Conservation (phyloP, 176 grass and related monocot genomes). For the Triticum dicoccoides region DNA sequence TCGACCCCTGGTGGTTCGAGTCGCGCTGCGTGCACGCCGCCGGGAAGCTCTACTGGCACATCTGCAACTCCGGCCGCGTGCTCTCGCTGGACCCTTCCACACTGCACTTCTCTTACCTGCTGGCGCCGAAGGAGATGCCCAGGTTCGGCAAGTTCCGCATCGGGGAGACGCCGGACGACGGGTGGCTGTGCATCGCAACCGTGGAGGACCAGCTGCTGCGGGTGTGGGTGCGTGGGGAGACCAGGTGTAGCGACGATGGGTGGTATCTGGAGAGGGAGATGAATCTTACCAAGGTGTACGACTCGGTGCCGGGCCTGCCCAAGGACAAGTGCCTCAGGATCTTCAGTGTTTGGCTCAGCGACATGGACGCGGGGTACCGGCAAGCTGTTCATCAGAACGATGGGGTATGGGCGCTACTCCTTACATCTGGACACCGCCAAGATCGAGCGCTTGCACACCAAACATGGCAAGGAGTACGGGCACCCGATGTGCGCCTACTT, state of each 20-base stretch:
- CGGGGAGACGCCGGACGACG: not conserved
- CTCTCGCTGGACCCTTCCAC: not conserved
- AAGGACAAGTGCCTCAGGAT: not conserved
- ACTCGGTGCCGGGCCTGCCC: not conserved
- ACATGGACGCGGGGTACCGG: constrained; percentile 8
- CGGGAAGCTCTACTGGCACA: too few species aligned
- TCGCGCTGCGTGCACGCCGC: too few species aligned
- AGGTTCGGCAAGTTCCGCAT: not conserved
- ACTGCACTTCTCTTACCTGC: not conserved
- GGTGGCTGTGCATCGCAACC: not conserved
- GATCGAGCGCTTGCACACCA: not conserved
- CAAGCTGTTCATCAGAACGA: not conserved
- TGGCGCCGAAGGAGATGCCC: not conserved
- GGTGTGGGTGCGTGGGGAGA: not conserved
- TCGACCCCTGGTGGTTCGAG: too few species aligned
- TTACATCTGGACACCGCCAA: not conserved
- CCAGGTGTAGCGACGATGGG: not conserved
- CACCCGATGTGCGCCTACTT: not conserved
- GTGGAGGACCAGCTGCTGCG: not conserved
- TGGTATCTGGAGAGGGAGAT: constrained; percentile 10
- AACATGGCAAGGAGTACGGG: not conserved
- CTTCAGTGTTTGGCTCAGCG: not conserved
- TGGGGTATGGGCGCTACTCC: not conserved
- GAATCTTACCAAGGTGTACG: not conserved
- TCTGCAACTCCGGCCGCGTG: too few species aligned